Base-by-base conservation (phyloP, 2,329 filamentous ascomycete genomes). In the Colletotrichum gloeosporioides region DNA sequence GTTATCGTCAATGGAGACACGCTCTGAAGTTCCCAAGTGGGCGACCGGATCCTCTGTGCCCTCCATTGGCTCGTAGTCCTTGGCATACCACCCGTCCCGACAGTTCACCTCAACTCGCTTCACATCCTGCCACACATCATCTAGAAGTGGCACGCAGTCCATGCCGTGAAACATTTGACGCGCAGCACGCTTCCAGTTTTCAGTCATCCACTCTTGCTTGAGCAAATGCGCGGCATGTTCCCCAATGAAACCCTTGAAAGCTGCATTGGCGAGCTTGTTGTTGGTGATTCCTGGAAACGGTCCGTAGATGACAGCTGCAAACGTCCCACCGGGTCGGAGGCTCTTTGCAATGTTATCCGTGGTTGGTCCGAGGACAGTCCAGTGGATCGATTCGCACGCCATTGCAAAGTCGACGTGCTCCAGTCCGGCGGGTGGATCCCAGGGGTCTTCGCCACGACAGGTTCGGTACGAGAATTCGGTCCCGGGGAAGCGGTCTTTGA, bases 331-430 rank as follows among this genome's bases (percentile, higher is more conserved):
- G 22, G 27, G n/a, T 3, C 69, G 39, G 7, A 75, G 63, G 12
- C 73, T 68, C 5, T 34, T 44, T 2, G 39, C 69, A 4, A 75
- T 18, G 39, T 73, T 73, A 12, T 36, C 12, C 6, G 63, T 39
- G 8, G 73, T 68, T 10, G 69, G 55, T 27, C 34, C 63, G 8
- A 73, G 31, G 12, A 63, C 18, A 15, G 69, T 75, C 73, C 63
- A 75, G 69, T 68, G 69, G 18, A 75, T 39, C 16, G 73, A 73
- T 15, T 73, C 73, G 39, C 62, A 68, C 25, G 73, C 73, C 55
- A 68, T 75, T 29, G 67, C 63, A 15, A 73, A 68, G 55, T 72
- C 69, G 27, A 75, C 44, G 4, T 57, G 18, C 4, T 64, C 31
- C 25, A 63, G n/a, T 13, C 55, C 39, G 5, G 55, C 4, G 36